Percentiles rank a stretch among this genome's conserved stretches.
Conservation (phyloP, 2,329 filamentous ascomycete species). For the Myriosclerotinia curreyana region DNA sequence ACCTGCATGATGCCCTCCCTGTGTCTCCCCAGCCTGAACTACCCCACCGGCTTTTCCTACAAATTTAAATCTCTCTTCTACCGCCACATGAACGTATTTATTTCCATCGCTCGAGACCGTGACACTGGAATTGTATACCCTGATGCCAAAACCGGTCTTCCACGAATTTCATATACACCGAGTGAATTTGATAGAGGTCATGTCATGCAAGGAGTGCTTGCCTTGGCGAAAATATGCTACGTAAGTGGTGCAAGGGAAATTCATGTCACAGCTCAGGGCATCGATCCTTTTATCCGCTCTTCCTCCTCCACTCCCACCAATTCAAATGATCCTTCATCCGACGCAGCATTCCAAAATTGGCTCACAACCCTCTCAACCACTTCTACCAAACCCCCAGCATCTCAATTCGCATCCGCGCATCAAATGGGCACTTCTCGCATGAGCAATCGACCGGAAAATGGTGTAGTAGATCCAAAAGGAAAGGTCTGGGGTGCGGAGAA, state of each 20-base stretch:
- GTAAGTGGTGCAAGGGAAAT: conserved; percentile 80
- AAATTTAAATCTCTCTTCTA: conserved; percentile 70
- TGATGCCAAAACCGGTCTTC: conserved; percentile 63
- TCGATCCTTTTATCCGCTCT: conserved; percentile 56
- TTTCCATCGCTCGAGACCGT: conserved; percentile 71
- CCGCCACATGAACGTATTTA: conserved; percentile 67
- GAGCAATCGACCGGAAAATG: conserved; percentile 49
- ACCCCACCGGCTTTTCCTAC: conserved; percentile 64
- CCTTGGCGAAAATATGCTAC: conserved; percentile 72
- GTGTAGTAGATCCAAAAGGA: conserved; percentile 58
- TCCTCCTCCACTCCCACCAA: background rate
- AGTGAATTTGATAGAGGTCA: conserved; percentile 70
- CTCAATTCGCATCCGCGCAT: conserved; percentile 65
- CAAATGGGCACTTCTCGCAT: conserved; percentile 80
- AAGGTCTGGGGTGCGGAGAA: conserved; percentile 63
- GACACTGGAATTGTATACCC: conserved; percentile 72
- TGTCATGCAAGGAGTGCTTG: conserved; percentile 68
- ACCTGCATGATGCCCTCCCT: conserved; percentile 69
- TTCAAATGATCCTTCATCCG: conserved; percentile 41
- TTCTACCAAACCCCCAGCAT: conserved; percentile 8
- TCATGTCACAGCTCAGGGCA: conserved; percentile 58
- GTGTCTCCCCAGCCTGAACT: conserved; percentile 61
- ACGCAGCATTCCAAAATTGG: conserved; percentile 62
- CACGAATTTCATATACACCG: conserved; percentile 66
- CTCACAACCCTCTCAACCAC: conserved; percentile 40